A percentile compares a stretch with the other conserved stretches of the same genome.
phyloP scores from a whole-genome alignment of 768 basidiomycete genomes.

The Strobilomyces dryophilus region DNA sequence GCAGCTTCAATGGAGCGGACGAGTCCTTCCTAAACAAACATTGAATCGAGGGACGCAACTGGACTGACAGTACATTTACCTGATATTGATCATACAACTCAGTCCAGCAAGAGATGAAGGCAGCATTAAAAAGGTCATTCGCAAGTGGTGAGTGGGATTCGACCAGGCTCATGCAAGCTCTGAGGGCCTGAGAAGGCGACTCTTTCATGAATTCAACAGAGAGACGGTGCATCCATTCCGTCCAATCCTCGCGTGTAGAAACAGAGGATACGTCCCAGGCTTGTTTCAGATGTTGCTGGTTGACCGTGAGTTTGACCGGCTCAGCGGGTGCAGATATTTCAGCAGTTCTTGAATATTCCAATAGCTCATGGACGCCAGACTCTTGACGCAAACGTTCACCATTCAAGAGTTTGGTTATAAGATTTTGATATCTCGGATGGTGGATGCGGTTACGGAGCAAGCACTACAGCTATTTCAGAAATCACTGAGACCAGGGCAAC shows the following conservation, averaged over 20 bases:
- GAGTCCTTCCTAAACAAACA: conserved; percentile 73
- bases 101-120: conserved; percentile 96
- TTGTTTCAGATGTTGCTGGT: conserved; percentile 95
- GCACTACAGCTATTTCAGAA: conserved; percentile 44
- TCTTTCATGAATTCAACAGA: conserved; percentile 97
- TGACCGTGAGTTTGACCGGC: conserved; percentile 84
- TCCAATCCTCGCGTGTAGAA: conserved; percentile 83
- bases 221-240: conserved; percentile 90
- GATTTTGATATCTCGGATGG: conserved; percentile 81
- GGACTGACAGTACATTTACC: conserved; percentile 37
- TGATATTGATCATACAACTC: conserved; percentile 97
- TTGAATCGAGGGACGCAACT: conserved; percentile 1
- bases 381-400: conserved; percentile 92
- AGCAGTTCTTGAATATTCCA: conserved; percentile 61
- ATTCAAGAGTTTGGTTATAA: conserved; percentile 84
- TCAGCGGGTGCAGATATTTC: conserved; percentile 85
- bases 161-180: conserved; percentile 92
- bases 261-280: conserved; percentile 90
- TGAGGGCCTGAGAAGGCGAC: conserved; percentile 95
- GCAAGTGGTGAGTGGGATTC: conserved; percentile 89
- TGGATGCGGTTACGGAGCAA: conserved; percentile 70
- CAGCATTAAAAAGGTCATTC: conserved; percentile 94
- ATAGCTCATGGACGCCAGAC: conserved; percentile 60
- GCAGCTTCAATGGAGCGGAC: conserved; percentile 87
- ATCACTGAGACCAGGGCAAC: background rate